These are phyloP conservation scores for Fusarium sp. DNA, from an alignment of 2,329 filamentous ascomycete species.

Conservation along the genomic window DNA sequence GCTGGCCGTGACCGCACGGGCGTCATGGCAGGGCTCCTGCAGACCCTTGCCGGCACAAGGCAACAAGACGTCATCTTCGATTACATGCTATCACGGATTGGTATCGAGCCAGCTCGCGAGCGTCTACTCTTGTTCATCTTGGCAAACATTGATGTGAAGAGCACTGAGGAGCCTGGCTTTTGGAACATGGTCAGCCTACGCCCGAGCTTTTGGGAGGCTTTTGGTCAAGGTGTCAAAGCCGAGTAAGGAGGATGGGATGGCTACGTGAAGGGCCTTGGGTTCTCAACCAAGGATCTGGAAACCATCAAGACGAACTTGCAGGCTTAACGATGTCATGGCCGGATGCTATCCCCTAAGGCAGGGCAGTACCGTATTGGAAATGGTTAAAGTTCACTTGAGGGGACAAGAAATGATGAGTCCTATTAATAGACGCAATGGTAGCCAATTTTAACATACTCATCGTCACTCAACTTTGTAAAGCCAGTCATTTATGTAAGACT, in stretches of 20 bases:
- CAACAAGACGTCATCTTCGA: constrained; percentile 56
- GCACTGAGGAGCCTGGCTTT: constrained; percentile 57
- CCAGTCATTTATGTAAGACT: neutral
- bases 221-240: constrained; percentile 54
- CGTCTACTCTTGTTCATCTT: constrained; percentile 56
- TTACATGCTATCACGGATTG: constrained; percentile 64
- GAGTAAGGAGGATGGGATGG: constrained; percentile 60
- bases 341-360: neutral
- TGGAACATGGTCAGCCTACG: constrained; percentile 57
- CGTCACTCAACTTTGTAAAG: neutral
- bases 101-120: constrained; percentile 60
- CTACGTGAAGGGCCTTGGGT: constrained; percentile 58
- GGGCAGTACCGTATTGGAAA: neutral
- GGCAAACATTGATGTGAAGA: constrained; percentile 48
- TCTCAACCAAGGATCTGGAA: constrained; percentile 56
- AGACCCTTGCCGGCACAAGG: constrained; percentile 58
- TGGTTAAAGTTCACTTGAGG: neutral
- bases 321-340: neutral
- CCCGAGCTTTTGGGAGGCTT: constrained; percentile 56
- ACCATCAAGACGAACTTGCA: constrained; percentile 59
- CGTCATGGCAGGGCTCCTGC: constrained; percentile 60
- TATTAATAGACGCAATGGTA: neutral
- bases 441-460: neutral
- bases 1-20: constrained; percentile 66
- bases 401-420: no score